These are phyloP conservation scores for Microthlaspi erraticum DNA, from an alignment of 345 rosid species.

Conservation along the genomic window DNA sequence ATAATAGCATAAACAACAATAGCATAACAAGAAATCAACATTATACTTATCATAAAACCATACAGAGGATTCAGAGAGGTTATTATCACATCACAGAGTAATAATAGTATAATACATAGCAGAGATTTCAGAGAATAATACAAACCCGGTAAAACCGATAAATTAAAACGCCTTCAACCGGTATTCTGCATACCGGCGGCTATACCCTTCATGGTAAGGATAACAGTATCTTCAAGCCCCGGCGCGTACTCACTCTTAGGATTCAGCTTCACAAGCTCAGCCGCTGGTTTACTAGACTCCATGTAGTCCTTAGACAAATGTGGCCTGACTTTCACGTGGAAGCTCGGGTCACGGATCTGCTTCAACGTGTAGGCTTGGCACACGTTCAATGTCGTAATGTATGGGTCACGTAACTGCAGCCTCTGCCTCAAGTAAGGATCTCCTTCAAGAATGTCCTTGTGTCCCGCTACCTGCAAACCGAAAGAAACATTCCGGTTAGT, in stretches of 20 bases:
- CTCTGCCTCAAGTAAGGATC: conserved; percentile 95
- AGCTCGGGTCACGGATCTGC: conserved; percentile 79
- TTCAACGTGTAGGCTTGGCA: conserved; percentile 93
- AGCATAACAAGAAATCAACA: conserved; percentile 13
- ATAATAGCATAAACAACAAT: background rate
- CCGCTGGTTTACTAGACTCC: conserved; percentile 77
- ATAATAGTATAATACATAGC: conserved; percentile 7
- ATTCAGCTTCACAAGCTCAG: conserved; percentile 58
- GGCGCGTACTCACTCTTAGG: conserved; percentile 59
- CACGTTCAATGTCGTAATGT: conserved; percentile 88
- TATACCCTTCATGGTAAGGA: conserved; percentile 97
- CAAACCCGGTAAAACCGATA: conserved; percentile 2
- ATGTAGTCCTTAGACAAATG: conserved; percentile 71
- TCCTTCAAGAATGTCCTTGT: conserved; percentile 89
- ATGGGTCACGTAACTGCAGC: conserved; percentile 88
- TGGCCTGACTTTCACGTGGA: conserved; percentile 72
- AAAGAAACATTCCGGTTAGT: background rate
- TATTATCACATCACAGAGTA: conserved; percentile 30
- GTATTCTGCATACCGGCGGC: conserved; percentile 98
- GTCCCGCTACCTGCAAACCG: conserved; percentile 68
- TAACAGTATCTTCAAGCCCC: conserved; percentile 89
- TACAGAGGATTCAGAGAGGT: conserved; percentile 25
- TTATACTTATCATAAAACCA: conserved; percentile 10
- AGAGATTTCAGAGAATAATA: conserved; percentile 21
- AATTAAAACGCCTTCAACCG: conserved; percentile 52